Evolutionary conservation across 345 rosid species (phyloP).

Genomic region (Pelargonium nanum): DNA sequence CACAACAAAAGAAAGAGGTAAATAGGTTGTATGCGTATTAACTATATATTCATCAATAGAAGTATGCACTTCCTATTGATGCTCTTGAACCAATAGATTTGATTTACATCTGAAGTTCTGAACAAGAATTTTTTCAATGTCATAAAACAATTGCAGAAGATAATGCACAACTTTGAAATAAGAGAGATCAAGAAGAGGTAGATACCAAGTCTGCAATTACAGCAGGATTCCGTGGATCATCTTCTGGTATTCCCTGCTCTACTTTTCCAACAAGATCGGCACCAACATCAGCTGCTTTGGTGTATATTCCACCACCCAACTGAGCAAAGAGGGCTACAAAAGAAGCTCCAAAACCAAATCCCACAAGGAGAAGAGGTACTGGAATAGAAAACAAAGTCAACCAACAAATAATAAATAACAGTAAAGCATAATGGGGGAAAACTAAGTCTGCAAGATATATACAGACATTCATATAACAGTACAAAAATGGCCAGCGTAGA

Average conservation of each 20-base stretch:
- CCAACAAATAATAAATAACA: slow-evolving; percentile 7
- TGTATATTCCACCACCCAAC: slow-evolving; percentile 98
- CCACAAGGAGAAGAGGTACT: slow-evolving; percentile 99
- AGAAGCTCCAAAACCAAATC: slow-evolving; percentile 99
- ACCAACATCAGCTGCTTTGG: slow-evolving; percentile 99
- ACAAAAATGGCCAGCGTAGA: background rate
- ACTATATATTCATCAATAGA: background rate
- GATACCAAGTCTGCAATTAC: slow-evolving; percentile 97
- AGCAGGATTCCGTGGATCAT: slow-evolving; percentile 99
- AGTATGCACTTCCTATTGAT: background rate
- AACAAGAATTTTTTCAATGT: background rate
- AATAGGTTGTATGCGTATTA: background rate
- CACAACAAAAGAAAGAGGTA: background rate
- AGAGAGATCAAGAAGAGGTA: slow-evolving; percentile 2
- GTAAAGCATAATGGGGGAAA: background rate
- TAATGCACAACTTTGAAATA: background rate
- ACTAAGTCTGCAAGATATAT: background rate
- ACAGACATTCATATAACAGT: no score
- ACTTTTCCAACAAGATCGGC: slow-evolving; percentile 99
- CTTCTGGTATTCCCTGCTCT: slow-evolving; percentile 99
- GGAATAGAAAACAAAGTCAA: slow-evolving; percentile 18
- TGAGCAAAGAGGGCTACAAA: slow-evolving; percentile 99
- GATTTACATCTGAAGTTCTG: background rate
- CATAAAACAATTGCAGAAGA: background rate
- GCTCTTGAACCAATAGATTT: background rate